A percentile compares a stretch with the other conserved stretches of the same genome.
Conservation (phyloP, 345 rosid genomes). For the Camelina sativa region DNA sequence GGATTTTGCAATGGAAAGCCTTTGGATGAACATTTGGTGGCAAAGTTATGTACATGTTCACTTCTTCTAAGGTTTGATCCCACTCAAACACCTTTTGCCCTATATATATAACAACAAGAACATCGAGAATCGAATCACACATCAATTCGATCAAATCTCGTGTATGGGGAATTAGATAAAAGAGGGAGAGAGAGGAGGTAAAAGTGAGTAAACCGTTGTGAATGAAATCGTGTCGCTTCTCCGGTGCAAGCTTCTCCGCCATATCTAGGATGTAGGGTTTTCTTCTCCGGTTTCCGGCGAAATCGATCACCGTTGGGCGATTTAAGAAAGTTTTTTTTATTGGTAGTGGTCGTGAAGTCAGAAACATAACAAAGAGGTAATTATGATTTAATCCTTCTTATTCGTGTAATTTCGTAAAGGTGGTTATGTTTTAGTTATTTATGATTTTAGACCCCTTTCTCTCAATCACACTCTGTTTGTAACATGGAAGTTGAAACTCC, state of each 20-base stretch:
- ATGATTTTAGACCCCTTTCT: background rate
- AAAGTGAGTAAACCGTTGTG: constrained; percentile 33
- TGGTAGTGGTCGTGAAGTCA: background rate
- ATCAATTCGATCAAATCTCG: constrained; percentile 17
- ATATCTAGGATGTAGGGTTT: constrained; percentile 23
- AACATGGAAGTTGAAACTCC: background rate
- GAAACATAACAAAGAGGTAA: background rate
- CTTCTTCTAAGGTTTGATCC: constrained; percentile 95
- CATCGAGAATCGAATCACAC: constrained; percentile 8
- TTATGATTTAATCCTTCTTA: constrained; percentile 20
- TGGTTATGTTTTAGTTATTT: background rate
- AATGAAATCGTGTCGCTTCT: constrained; percentile 45
- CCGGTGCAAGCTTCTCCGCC: constrained; percentile 52
- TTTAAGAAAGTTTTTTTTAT: background rate
- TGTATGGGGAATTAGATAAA: background rate
- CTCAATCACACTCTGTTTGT: background rate
- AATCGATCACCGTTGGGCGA: constrained; percentile 18
- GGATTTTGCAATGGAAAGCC: constrained; percentile 80
- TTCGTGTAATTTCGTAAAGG: background rate
- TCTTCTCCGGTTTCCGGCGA: constrained; percentile 18
- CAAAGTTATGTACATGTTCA: constrained; percentile 70
- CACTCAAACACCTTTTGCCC: constrained; percentile 87
- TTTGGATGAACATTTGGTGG: constrained; percentile 76
- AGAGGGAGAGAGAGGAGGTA: background rate
- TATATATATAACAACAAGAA: constrained; percentile 13